A percentile compares a stretch with the other conserved stretches of the same genome.
Conservation (phyloP, 768 basidiomycete species). For the Tulasnella sp. region DNA sequence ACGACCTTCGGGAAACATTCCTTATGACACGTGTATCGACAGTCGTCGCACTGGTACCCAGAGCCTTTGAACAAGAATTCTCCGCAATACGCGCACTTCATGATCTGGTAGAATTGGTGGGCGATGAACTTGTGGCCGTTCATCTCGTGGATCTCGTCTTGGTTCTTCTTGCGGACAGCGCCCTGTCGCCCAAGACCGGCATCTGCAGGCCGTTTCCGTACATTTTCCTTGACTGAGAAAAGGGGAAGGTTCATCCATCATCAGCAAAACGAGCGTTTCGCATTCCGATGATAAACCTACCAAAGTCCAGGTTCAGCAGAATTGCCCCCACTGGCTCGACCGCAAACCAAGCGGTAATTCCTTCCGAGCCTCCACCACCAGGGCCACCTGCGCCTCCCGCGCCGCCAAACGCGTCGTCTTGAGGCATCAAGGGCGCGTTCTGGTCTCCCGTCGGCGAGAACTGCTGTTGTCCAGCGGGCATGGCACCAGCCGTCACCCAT, state of each 20-base stretch:
- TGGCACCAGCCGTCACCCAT: conserved; percentile 95
- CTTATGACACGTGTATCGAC: conserved; percentile 98
- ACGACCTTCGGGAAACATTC: conserved; percentile 99
- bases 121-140: conserved; percentile 99
- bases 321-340: conserved; percentile 98
- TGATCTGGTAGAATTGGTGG: conserved; percentile 97
- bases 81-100: conserved; percentile 96
- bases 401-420: conserved; percentile 42
- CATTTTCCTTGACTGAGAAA: conserved; percentile 89
- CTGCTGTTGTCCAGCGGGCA: conserved; percentile 56
- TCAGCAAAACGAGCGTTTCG: background rate
- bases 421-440: conserved; percentile 50
- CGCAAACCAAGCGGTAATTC: conserved; percentile 95
- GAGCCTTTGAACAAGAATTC: conserved; percentile 96
- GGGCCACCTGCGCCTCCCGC: conserved; percentile 25
- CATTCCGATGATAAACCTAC: conserved; percentile 54
- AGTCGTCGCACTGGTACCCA: conserved; percentile 99
- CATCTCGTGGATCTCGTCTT: conserved; percentile 98
- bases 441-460: conserved; percentile 53
- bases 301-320: conserved; percentile 84
- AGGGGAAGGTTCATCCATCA: background rate
- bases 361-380: conserved; percentile 54
- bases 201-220: conserved; percentile 93
- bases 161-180: conserved; percentile 96
- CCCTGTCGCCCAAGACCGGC: conserved; percentile 96